phyloP scores from a whole-genome alignment of 352 stramenopile species.

The Pythium monospermum region DNA sequence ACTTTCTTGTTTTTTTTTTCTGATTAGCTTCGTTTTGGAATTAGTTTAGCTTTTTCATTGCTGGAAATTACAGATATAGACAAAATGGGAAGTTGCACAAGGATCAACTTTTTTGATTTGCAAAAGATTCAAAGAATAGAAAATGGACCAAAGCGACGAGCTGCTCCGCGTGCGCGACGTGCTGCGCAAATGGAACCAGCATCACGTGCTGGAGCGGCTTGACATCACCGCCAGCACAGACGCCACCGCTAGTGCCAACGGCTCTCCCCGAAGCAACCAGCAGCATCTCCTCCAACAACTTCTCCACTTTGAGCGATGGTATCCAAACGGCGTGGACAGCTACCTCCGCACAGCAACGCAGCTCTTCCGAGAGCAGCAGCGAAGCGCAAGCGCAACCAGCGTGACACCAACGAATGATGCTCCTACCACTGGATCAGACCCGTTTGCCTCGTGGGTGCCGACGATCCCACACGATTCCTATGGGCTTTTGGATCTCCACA shows the following conservation, averaged over 20 bases:
- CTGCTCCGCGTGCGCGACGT: slow-evolving; percentile 3
- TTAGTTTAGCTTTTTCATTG: too few relatives aligned
- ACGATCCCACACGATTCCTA: slow-evolving; percentile 34
- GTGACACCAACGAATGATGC: background rate
- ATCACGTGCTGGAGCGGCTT: slow-evolving; percentile 35
- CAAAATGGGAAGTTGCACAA: too few relatives aligned
- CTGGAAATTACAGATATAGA: too few relatives aligned
- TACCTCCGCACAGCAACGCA: slow-evolving; percentile 49
- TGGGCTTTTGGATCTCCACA: slow-evolving; percentile 26
- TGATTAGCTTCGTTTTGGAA: too few relatives aligned
- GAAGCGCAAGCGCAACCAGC: background rate
- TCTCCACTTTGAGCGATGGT: slow-evolving; percentile 60
- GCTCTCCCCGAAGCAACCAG: too few relatives aligned
- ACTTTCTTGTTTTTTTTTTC: too few relatives aligned
- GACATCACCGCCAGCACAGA: slow-evolving; percentile 5
- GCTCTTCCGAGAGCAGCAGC: slow-evolving; percentile 27
- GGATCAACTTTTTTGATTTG: too few relatives aligned
- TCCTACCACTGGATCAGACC: slow-evolving; percentile 3
- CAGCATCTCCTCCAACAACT: slow-evolving; percentile 45
- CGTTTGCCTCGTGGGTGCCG: slow-evolving; percentile 31
- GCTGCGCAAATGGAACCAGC: slow-evolving; percentile 32
- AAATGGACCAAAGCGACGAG: too few relatives aligned
- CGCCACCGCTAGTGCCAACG: too few relatives aligned
- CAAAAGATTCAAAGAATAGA: too few relatives aligned
- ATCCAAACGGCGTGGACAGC: slow-evolving; percentile 49